These are phyloP conservation scores for Phascolomyces articulosus DNA, from an alignment of 371 early-diverging fungal species.

Conservation along the genomic window DNA sequence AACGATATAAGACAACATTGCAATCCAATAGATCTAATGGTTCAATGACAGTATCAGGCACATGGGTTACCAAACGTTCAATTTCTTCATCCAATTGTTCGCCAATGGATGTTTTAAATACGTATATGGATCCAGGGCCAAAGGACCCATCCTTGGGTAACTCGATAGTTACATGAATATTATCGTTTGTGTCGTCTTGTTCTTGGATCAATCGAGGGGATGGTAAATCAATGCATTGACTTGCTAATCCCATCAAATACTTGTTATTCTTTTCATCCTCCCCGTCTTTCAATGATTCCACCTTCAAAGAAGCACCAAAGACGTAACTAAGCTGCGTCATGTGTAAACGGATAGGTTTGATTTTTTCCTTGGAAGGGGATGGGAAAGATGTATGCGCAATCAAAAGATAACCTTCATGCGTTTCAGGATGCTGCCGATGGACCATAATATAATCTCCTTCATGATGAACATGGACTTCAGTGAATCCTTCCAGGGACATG, in stretches of 20 bases:
- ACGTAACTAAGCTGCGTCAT: slow-evolving; percentile 58
- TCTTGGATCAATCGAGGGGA: slow-evolving; percentile 35
- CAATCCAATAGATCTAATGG: slow-evolving; percentile 66
- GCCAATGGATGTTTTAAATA: slow-evolving; percentile 66
- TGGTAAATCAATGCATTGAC: slow-evolving; percentile 45
- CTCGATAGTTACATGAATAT: slow-evolving; percentile 60
- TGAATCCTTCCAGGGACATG: slow-evolving; percentile 82
- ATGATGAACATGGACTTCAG: slow-evolving; percentile 93
- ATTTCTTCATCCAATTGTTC: slow-evolving; percentile 44
- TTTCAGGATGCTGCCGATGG: slow-evolving; percentile 90
- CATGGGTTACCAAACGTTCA: slow-evolving; percentile 41
- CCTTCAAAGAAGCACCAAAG: slow-evolving; percentile 54
- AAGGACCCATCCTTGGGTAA: slow-evolving; percentile 55
- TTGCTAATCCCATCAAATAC: slow-evolving; percentile 60
- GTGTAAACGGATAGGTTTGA: slow-evolving; percentile 68
- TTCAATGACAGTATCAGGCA: slow-evolving; percentile 47
- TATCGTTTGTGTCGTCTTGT: too few relatives aligned
- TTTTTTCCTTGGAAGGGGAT: slow-evolving; percentile 33
- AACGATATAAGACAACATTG: slow-evolving; percentile 85
- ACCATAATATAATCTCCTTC: slow-evolving; percentile 90
- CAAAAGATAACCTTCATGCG: slow-evolving; percentile 89
- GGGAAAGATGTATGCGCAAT: slow-evolving; percentile 88
- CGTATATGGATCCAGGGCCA: slow-evolving; percentile 72
- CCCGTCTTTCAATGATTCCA: slow-evolving; percentile 21
- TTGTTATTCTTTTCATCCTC: slow-evolving; percentile 20